A percentile compares a stretch with the other conserved stretches of the same genome.
Evolutionary conservation across 1,139 yeast genomes (phyloP).

Genomic region (Saccharomycopsis crataegensis): DNA sequence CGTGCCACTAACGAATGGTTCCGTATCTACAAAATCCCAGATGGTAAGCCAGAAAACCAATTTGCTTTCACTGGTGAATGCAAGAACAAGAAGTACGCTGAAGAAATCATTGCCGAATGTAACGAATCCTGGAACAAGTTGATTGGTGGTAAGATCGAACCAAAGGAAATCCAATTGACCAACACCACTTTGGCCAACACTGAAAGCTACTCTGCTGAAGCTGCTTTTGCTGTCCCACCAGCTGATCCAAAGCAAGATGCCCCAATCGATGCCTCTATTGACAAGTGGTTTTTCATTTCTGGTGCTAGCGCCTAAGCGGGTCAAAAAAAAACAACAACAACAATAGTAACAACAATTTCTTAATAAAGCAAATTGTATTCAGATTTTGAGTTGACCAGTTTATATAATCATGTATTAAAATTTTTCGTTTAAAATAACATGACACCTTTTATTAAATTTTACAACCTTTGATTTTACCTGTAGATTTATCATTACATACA

Average conservation of each 20-base stretch:
- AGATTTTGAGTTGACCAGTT: too few relatives aligned
- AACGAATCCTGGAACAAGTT: conserved; percentile 66
- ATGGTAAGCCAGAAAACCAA: conserved; percentile 80
- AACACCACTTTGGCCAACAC: conserved; percentile 68
- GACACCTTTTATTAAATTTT: too few relatives aligned
- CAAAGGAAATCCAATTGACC: conserved; percentile 49
- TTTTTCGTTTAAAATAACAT: too few relatives aligned
- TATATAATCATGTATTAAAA: too few relatives aligned
- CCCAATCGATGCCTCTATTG: conserved; percentile 92
- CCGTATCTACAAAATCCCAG: conserved; percentile 84
- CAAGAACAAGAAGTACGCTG: conserved; percentile 65
- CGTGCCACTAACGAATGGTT: conserved; percentile 87
- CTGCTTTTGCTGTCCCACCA: conserved; percentile 52
- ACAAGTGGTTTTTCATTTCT: conserved; percentile 98
- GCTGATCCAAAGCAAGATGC: conserved; percentile 74
- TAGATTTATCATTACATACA: too few relatives aligned
- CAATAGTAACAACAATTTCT: too few relatives aligned
- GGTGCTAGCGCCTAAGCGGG: conserved; percentile 57
- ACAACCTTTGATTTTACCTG: too few relatives aligned
- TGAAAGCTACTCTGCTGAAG: conserved; percentile 42
- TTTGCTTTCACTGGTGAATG: conserved; percentile 83
- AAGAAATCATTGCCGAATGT: conserved; percentile 64
- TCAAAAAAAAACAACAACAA: too few relatives aligned
- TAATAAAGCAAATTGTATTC: too few relatives aligned
- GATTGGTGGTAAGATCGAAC: conserved; percentile 40